These are phyloP conservation scores for Cytospora mali DNA, from an alignment of 2,329 filamentous ascomycete genomes.

Conservation along the genomic window DNA sequence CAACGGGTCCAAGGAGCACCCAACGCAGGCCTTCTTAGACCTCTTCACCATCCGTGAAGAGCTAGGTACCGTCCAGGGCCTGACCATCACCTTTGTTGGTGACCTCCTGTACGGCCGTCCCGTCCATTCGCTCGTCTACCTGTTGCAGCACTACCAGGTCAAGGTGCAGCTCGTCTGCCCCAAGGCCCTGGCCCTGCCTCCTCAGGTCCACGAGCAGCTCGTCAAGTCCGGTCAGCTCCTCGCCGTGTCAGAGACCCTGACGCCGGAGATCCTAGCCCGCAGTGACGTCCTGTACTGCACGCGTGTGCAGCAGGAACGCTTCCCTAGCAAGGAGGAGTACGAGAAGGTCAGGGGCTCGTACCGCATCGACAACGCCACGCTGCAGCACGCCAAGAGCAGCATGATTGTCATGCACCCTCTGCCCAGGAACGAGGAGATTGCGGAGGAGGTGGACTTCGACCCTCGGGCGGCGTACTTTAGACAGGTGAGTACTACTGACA, in stretches of 20 bases:
- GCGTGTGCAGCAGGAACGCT: conserved; percentile 93
- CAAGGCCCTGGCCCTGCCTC: conserved; percentile 74
- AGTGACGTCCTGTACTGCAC: conserved; percentile 97
- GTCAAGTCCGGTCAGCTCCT: conserved; percentile 74
- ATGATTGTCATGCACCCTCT: conserved; percentile 97
- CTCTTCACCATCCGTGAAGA: conserved; percentile 99
- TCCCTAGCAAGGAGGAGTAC: conserved; percentile 78
- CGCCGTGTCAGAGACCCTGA: conserved; percentile 75
- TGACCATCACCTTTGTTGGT: conserved; percentile 94
- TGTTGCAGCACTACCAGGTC: conserved; percentile 95
- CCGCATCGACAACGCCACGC: conserved; percentile 84
- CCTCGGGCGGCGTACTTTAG: conserved; percentile 96
- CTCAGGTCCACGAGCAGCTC: conserved; percentile 72
- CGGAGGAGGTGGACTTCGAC: conserved; percentile 96
- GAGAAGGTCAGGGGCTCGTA: conserved; percentile 87
- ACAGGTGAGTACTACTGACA: conserved; percentile 95
- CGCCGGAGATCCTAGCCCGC: conserved; percentile 79
- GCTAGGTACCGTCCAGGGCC: conserved; percentile 88
- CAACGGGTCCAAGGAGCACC: conserved; percentile 94
- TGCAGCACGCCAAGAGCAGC: conserved; percentile 87
- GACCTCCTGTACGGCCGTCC: conserved; percentile 92
- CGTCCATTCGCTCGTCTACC: conserved; percentile 91
- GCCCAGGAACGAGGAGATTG: conserved; percentile 89
- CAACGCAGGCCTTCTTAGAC: conserved; percentile 95
- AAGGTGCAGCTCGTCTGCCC: conserved; percentile 90